Base-by-base conservation (phyloP, 2,329 filamentous ascomycete species). In the Hirsutella rhossiliensis region DNA sequence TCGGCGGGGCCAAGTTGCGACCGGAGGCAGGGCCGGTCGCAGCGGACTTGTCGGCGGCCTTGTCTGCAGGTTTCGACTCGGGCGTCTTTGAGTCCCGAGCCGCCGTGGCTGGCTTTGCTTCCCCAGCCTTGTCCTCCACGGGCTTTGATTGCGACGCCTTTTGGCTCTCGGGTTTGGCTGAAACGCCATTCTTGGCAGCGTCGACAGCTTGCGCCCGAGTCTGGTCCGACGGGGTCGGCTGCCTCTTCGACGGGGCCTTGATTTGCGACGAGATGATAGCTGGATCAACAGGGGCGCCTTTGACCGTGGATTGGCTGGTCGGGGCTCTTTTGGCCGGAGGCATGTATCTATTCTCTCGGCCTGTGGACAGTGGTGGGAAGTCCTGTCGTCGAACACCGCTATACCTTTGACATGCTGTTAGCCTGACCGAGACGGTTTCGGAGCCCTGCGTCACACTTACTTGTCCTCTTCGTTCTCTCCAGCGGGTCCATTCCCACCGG, bases 401-500 rank as follows among this genome's bases (percentile, higher is more conserved):
- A 66, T 97, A 97, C 60, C 83, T 87, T 50, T 50, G 51, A 41
- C 30, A 42, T 20, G 31, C 5, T 45, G 45, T 61, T 45, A 58
- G 55, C 23, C 13, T 40, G 23, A 13, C 30, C 12, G 9, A 7
- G 9, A 2, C 12, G 17, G 18, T 18, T 18, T 17, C 9, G n/a
- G 9, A 3, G 18, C 11, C 2, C 34, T 3, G 9, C 13, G 18
- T 27, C 23, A 27, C 23, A 38, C 54, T 18, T 73, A 88, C 80
- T 92, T 96, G 59, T 94, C 89, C 66, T 98, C 92, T 64, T 98
- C 92, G 51, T 95, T 87, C 13, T 78, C 82, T 46, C 76, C 80
- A 42, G 80, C 79, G 43, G 83, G 76, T 34, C 77, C 73, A 11
- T 72, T 67, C 12, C 73, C 75, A n/a, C 73, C 69, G n/a, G 78